These are phyloP conservation scores for Phaeosphaeriaceae sp. DNA, from an alignment of 2,329 filamentous ascomycete genomes.

Conservation along the genomic window DNA sequence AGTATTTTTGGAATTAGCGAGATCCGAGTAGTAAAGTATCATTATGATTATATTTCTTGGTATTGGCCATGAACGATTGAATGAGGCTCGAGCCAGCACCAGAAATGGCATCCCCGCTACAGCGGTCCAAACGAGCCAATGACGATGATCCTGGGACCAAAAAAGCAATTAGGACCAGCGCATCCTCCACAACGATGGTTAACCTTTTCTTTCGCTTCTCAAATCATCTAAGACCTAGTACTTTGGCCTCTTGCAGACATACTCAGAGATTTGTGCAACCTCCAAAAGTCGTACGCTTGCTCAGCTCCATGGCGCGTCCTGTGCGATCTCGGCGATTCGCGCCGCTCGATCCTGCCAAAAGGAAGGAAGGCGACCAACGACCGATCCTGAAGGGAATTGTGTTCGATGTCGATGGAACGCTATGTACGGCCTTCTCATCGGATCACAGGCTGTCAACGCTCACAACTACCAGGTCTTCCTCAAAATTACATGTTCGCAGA, in stretches of 20 bases:
- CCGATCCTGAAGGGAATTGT: conserved; percentile 66
- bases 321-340: conserved; percentile 56
- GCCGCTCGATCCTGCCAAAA: conserved; percentile 52
- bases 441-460: conserved; percentile 3
- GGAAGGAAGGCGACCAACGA: conserved; percentile 39
- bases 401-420: conserved; percentile 94
- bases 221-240: conserved; percentile 2
- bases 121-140: not conserved
- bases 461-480: conserved; percentile 67
- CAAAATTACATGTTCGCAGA: conserved; percentile 95
- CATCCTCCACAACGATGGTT: conserved; percentile 10
- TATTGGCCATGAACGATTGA: no score
- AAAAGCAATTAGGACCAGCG: conserved; percentile 3
- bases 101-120: not conserved
- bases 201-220: conserved; percentile 1
- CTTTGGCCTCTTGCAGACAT: not conserved
- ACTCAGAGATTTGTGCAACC: not conserved
- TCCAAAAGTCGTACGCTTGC: not conserved
- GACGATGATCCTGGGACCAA: not conserved
- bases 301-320: conserved; percentile 21
- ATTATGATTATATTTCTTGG: no score
- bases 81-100: no score
- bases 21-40: no score
- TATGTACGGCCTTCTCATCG: conserved; percentile 68
- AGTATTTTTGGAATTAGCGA: no score